Evolutionary conservation across 352 stramenopile genomes (phyloP), one percentile per base, ranked within the genome.

Genomic region (Pythium volutum): DNA sequence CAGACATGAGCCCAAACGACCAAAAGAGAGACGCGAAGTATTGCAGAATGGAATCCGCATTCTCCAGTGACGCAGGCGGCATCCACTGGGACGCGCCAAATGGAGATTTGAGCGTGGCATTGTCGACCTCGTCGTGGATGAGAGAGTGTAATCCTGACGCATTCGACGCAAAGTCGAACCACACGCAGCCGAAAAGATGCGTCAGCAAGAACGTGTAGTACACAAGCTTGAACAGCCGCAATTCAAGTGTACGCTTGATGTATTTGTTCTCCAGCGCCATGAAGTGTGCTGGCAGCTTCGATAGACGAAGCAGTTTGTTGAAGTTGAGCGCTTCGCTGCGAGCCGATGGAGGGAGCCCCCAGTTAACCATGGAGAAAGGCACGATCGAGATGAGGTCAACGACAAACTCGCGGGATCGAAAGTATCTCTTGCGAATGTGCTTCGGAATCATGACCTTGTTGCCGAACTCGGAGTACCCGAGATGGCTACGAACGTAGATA

Each of bases 141-240:
- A 59, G n/a, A 0, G 55, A 62, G n/a, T 66, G 66, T 4, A 73
- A 15, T 23, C 61, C 51, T 5, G 66, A 73, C 5, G 52, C 20
- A 26, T 73, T 69, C 1, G 66, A 69, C 0, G 65, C 71, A 45
- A 84, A 90, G 34, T 88, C 77, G 36, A 87, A 88, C 69, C 77
- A 90, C 26, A 84, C 73, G 34, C 81, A 84, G 6, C 75, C 81
- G 7, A 86, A 73, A 0, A 74, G 68, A 48, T 90, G 81, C 2
- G 74, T 75, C 1, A 88, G 63, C 25, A 90, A 54, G 38, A 87
- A 88, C 0, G 77, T 85, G 63, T 87, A 90, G 59, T 88, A 90
- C 15, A 91, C 67, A n/a, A 91, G 51, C 65, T 88, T 91, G 67
- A 87, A 83, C 20, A 91, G 29, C 2, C 81, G 75, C 0, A 91